Conservation (phyloP, 2,329 filamentous ascomycete species). For the Aspergillus sp. region DNA sequence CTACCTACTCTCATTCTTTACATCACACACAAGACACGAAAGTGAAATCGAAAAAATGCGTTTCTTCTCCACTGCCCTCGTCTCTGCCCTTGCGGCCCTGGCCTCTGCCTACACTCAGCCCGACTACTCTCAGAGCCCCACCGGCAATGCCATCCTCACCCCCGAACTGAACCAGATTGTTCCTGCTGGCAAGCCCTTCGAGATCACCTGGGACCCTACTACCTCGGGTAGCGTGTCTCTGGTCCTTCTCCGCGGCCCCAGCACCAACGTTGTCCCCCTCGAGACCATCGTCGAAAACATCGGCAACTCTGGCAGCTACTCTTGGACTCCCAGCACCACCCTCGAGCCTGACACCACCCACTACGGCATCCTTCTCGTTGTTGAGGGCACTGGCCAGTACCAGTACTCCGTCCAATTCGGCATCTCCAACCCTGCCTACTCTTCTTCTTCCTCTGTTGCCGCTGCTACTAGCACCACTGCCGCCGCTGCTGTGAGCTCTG, state of each 20-base stretch:
- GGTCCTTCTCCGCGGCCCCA: constrained; percentile 61
- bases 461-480: constrained; percentile 11
- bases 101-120: constrained; percentile 41
- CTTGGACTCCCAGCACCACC: constrained; percentile 54
- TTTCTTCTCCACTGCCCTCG: constrained; percentile 38
- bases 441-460: constrained; percentile 8
- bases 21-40: constrained; percentile 6
- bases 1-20: constrained; percentile 7
- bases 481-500: constrained; percentile 17
- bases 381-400: constrained; percentile 60
- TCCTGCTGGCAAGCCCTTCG: constrained; percentile 57
- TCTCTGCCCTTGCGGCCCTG: constrained; percentile 42
- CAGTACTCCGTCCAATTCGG: constrained; percentile 66
- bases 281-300: constrained; percentile 55
- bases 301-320: constrained; percentile 57
- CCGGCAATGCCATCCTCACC: constrained; percentile 57
- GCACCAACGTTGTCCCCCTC: constrained; percentile 55
- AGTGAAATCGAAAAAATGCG: constrained; percentile 37
- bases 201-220: constrained; percentile 58
- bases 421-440: constrained; percentile 42
- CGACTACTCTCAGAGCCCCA: constrained; percentile 37
- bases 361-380: constrained; percentile 65
- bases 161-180: constrained; percentile 57
- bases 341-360: constrained; percentile 53
- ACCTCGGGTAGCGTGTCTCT: constrained; percentile 52